Conservation (phyloP, 148 eudicot species). For the Rhododendron vialii region DNA sequence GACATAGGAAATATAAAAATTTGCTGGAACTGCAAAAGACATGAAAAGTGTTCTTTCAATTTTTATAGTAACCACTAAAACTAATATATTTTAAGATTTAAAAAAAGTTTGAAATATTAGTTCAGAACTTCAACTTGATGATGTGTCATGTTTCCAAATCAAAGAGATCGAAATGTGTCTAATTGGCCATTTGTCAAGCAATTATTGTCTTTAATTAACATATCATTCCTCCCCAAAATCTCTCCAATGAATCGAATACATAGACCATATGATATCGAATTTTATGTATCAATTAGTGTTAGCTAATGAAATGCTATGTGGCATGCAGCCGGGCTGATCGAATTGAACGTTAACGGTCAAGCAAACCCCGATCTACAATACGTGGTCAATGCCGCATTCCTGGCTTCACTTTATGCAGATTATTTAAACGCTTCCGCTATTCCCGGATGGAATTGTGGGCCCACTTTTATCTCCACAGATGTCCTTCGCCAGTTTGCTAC, state of each 20-base stretch:
- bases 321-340: conserved; percentile 60
- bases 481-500: conserved; percentile 49
- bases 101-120: too few relatives aligned
- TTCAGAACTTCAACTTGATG: too few relatives aligned
- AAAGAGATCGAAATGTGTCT: not conserved
- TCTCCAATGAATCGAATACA: not conserved
- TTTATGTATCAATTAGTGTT: not conserved
- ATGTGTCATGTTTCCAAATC: too few relatives aligned
- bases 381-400: conserved; percentile 70
- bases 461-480: conserved; percentile 26
- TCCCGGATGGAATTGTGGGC: conserved; percentile 72
- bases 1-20: too few relatives aligned
- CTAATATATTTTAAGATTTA: too few relatives aligned
- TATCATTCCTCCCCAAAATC: not conserved
- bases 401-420: conserved; percentile 65
- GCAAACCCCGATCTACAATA: conserved; percentile 54
- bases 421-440: conserved; percentile 55
- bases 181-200: not conserved
- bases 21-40: too few relatives aligned
- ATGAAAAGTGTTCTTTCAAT: too few relatives aligned
- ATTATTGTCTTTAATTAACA: not conserved
- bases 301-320: not conserved
- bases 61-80: too few relatives aligned
- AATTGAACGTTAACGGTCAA: conserved; percentile 35
- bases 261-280: not conserved